A percentile compares a stretch with the other conserved stretches of the same genome.
Evolutionary conservation across 192 early-diverging fungal species (phyloP).

Genomic region (Gigaspora rosea): DNA sequence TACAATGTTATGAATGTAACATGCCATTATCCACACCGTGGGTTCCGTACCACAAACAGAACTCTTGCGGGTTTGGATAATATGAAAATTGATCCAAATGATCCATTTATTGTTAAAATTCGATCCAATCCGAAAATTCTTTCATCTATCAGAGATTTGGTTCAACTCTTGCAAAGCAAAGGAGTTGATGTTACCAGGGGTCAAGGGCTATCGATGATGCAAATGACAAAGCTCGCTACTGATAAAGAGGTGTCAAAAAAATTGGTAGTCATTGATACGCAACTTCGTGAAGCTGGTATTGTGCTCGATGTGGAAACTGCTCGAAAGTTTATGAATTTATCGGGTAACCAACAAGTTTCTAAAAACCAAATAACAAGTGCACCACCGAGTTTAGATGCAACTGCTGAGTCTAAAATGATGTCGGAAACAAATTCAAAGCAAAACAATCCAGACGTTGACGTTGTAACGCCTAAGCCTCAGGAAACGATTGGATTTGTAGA

Average conservation of each 20-base stretch:
- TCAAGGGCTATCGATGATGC: slow-evolving; percentile 15
- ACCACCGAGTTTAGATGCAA: background rate
- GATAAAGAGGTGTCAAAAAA: background rate
- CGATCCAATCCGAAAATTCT: background rate
- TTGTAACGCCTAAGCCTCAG: too few relatives aligned
- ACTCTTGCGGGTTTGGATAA: background rate
- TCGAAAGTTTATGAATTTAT: slow-evolving; percentile 13
- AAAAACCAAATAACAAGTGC: background rate
- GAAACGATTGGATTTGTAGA: too few relatives aligned
- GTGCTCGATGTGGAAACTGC: background rate
- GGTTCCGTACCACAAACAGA: background rate
- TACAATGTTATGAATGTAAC: background rate
- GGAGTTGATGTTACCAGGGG: slow-evolving; percentile 1
- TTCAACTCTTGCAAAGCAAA: background rate
- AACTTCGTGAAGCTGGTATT: slow-evolving; percentile 3
- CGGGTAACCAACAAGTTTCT: background rate
- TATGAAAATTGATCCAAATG: slow-evolving; percentile 3
- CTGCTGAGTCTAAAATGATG: too few relatives aligned
- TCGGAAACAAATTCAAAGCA: too few relatives aligned
- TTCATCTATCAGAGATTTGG: background rate
- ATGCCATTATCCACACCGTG: background rate
- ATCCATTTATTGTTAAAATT: slow-evolving; percentile 1
- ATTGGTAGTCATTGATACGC: background rate
- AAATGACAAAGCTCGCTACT: slow-evolving; percentile 10
- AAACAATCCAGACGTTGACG: too few relatives aligned